Base-by-base conservation (phyloP, 2,329 filamentous ascomycete species). In the Aspergillus aculeatus region DNA sequence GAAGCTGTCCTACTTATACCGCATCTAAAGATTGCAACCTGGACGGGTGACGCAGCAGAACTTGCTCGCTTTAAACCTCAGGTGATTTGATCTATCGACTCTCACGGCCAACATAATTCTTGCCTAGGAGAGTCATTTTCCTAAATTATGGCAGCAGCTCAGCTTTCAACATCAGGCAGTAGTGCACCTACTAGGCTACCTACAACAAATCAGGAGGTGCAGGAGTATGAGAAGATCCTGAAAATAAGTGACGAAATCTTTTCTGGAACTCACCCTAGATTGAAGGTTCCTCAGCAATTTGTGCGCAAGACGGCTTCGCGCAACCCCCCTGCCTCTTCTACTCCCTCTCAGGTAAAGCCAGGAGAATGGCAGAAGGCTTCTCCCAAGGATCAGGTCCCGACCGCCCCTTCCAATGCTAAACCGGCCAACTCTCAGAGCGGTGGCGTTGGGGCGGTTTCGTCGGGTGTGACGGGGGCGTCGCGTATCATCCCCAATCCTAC, bases 161-260 rank as follows among this genome's bases (percentile, higher is more conserved):
- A 73, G 59, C 67, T 72, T 58, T 62, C 74, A 63, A 67, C 44
- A 5, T 48, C 53, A 55, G 44, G 53, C 14, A 31, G 70, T 64
- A 68, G 68, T 61, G 64, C 69, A 58, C 61, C 69, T 63, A 56
- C 65, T 47, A 67, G 68, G 31, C 62, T 69, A 56, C 67, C 72
- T 58, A 61, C 85, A 66, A 73, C 85, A 66, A 73, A 81, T 60
- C 79, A 83, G 69, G 85, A 89, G 71, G 77, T 89, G 53, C 76
- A 81, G 69, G 86, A 93, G 77, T 95, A 92, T 80, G 85, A 89
- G 72, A 91, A 89, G 78, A 90, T 98, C 70, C 75, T 96, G 71
- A 85, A 83, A 67, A 87, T 98, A 76, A 89, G 88, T 76, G 90
- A 96, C 80, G 83, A 87, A 67, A 84, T 98, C 68, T 82, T 95